Percentiles rank a stretch among this genome's conserved stretches.
These are phyloP conservation scores for Colletotrichum sp. DNA, from an alignment of 2,329 filamentous ascomycete species.

Conservation along the genomic window DNA sequence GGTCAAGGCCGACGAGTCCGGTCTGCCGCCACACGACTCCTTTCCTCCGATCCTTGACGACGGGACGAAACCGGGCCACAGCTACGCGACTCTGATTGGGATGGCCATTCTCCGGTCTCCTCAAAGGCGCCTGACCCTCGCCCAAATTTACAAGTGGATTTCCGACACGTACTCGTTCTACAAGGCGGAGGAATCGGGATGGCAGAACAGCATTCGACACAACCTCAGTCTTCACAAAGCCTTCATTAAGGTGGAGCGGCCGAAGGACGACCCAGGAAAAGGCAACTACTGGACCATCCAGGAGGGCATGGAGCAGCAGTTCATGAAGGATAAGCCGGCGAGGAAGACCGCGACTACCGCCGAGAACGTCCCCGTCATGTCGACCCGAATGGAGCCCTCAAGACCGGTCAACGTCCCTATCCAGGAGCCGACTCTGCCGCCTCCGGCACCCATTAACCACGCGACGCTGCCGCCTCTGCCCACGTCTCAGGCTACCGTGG, in stretches of 20 bases:
- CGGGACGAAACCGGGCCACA: constrained; percentile 86
- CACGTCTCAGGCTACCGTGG: constrained; percentile 41
- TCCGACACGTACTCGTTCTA: constrained; percentile 95
- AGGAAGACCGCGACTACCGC: constrained; percentile 62
- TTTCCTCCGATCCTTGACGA: constrained; percentile 86
- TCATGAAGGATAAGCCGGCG: constrained; percentile 83
- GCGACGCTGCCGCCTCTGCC: constrained; percentile 44
- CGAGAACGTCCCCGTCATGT: constrained; percentile 65
- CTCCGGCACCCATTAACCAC: constrained; percentile 43
- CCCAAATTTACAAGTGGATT: constrained; percentile 99
- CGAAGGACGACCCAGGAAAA: constrained; percentile 96
- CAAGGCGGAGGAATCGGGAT: constrained; percentile 81
- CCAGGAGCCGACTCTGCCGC: constrained; percentile 54
- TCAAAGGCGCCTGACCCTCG: constrained; percentile 82
- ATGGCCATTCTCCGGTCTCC: constrained; percentile 94
- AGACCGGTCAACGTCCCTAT: constrained; percentile 43
- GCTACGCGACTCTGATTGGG: constrained; percentile 93
- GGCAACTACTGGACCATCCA: constrained; percentile 97
- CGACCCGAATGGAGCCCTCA: constrained; percentile 58
- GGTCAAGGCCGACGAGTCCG: constrained; percentile 62
- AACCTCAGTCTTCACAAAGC: constrained; percentile 97
- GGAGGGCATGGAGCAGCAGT: constrained; percentile 85
- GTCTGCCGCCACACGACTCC: constrained; percentile 74
- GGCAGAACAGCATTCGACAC: constrained; percentile 99
- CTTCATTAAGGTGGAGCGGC: constrained; percentile 93